These are phyloP conservation scores for Hippophae rhamnoides DNA, from an alignment of 306 rosid genomes.

Conservation along the genomic window DNA sequence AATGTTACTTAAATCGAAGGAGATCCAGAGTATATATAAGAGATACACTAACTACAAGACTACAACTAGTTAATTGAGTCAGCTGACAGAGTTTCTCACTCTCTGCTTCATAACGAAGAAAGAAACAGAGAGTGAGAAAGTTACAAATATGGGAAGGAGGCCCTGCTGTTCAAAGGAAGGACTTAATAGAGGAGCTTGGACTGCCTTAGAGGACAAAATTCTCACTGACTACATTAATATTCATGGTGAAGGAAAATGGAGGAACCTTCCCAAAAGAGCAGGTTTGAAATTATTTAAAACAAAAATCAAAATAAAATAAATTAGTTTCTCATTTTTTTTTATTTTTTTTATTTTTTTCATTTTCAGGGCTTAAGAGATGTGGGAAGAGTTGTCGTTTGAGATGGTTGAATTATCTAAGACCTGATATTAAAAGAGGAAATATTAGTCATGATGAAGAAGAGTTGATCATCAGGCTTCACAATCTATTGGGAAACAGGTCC, in stretches of 20 bases:
- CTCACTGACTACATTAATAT: constrained; percentile 24
- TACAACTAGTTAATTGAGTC: too few relatives aligned
- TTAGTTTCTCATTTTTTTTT: background rate
- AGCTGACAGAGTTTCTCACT: too few relatives aligned
- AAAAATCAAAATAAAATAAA: background rate
- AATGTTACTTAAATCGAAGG: too few relatives aligned
- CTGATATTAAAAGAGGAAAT: constrained; percentile 28
- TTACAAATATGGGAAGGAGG: constrained; percentile 30
- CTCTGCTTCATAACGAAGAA: background rate
- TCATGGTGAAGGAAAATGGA: constrained; percentile 50
- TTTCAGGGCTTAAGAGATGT: constrained; percentile 39
- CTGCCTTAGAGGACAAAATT: constrained; percentile 35
- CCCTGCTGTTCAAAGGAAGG: constrained; percentile 41
- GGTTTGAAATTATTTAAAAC: constrained; percentile 11
- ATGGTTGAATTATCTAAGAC: constrained; percentile 31
- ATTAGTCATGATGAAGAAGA: constrained; percentile 23
- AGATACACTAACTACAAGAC: too few relatives aligned
- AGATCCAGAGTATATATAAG: too few relatives aligned
- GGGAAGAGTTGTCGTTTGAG: constrained; percentile 32
- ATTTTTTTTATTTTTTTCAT: too few relatives aligned
- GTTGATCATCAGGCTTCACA: constrained; percentile 42
- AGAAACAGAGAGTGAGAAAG: background rate
- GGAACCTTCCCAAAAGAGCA: constrained; percentile 38
- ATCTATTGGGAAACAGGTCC: constrained; percentile 45
- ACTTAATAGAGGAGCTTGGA: constrained; percentile 49